phyloP scores from a whole-genome alignment of 2,329 filamentous ascomycete species.

The Hypoxylon rubiginosum region DNA sequence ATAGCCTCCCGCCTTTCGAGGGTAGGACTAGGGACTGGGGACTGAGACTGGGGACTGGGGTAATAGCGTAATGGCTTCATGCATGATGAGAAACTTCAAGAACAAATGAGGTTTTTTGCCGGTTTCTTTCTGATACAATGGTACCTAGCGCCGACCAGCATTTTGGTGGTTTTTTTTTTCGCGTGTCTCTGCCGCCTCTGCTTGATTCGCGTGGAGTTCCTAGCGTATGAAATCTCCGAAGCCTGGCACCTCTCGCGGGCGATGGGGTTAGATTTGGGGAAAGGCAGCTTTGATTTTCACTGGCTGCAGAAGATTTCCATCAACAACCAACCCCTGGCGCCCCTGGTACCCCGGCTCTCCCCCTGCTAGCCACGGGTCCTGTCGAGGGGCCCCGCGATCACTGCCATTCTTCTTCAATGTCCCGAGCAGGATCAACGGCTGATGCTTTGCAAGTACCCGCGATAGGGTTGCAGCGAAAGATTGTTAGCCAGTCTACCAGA shows the following conservation, averaged over 20 bases:
- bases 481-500: slow-evolving; percentile 37
- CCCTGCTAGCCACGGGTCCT: slow-evolving; percentile 41
- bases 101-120: slow-evolving; percentile 34
- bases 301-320: slow-evolving; percentile 45
- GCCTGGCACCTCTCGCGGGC: slow-evolving; percentile 35
- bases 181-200: slow-evolving; percentile 23
- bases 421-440: slow-evolving; percentile 43
- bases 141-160: slow-evolving; percentile 19
- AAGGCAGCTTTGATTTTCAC: slow-evolving; percentile 43
- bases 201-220: slow-evolving; percentile 37
- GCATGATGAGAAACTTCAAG: slow-evolving; percentile 34
- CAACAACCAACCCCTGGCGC: slow-evolving; percentile 15
- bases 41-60: too few relatives aligned
- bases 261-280: slow-evolving; percentile 47
- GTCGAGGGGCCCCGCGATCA: slow-evolving; percentile 41
- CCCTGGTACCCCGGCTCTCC: slow-evolving; percentile 4
- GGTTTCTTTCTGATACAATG: background rate
- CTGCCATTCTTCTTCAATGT: slow-evolving; percentile 38
- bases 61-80: slow-evolving; percentile 26
- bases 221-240: slow-evolving; percentile 39
- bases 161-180: slow-evolving; percentile 24
- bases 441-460: slow-evolving; percentile 45
- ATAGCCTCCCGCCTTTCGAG: slow-evolving; percentile 32
- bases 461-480: slow-evolving; percentile 46
- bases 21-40: slow-evolving; percentile 20